phyloP scores from a whole-genome alignment of 73 alveolate species.

The Paramecium biaurelia region DNA sequence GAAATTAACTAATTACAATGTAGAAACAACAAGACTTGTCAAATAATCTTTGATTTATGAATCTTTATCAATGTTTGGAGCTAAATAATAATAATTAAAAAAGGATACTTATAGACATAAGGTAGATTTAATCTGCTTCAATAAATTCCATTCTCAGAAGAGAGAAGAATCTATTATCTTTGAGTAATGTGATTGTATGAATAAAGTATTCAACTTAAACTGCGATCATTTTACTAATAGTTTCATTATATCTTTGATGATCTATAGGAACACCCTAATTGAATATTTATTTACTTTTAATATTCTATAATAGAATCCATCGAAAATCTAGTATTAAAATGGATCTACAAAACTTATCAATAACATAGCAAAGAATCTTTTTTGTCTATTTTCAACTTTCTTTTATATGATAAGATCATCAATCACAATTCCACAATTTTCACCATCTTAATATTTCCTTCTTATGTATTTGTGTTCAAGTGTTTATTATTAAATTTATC shows the following conservation, averaged over 20 bases:
- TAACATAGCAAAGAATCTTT: background rate
- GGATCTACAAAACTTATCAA: background rate
- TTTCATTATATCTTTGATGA: background rate
- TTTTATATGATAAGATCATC: constrained; percentile 22
- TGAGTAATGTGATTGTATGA: background rate
- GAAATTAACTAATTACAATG: background rate
- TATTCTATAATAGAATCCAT: background rate
- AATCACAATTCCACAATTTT: background rate
- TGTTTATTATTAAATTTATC: background rate
- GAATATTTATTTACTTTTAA: background rate
- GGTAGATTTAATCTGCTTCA: background rate
- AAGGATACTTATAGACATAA: background rate
- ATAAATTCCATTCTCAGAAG: constrained; percentile 5
- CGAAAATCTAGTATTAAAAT: background rate
- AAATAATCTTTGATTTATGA: background rate
- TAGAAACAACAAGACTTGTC: background rate
- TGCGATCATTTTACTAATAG: background rate
- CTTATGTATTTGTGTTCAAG: background rate
- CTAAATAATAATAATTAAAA: background rate
- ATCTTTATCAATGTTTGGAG: background rate
- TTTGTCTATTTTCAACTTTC: background rate
- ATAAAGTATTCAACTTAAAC: background rate
- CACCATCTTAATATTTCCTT: background rate
- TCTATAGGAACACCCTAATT: background rate
- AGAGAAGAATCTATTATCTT: constrained; percentile 3